Evolutionary conservation across 495 filamentous ascomycete genomes (phyloP), one percentile per base, ranked within the genome.

Genomic region (Daldinia decipiens): DNA sequence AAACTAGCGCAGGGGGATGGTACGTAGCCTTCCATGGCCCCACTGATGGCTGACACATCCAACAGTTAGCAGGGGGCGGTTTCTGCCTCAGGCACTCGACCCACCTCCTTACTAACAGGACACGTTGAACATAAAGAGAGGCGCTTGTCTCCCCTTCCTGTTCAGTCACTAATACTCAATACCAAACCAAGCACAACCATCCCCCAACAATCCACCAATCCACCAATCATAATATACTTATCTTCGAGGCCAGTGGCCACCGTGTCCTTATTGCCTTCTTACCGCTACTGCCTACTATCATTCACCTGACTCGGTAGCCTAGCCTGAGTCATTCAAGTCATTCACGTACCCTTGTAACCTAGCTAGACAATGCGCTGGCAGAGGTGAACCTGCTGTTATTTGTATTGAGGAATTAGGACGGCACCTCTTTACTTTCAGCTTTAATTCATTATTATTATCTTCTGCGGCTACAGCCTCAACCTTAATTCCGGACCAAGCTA

Each of bases 381-480:
- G 34, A 51, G 57, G 67, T 75, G 59, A 75, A 59, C 11, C 9
- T 57, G 68, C 64, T 70, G 65, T 60, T 81, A 80, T 74, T 79
- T 64, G 79, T 81, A 80, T 76, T 68, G 79, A 79, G 77, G 78
- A 78, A 72, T 71, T 77, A 74, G 77, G 79, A 81, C 79, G 79
- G 76, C 80, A 74, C 79, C 81, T 83, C 76, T 67, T 59, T 79
- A 78, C 76, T 62, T 67, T 60, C 59, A 71, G 65, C 67, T 74
- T 36, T 32, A 47, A 62, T 70, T 24, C 5, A 29, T 17, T 13
- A 36, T 36, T 55, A 32, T 19, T 56, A 3, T 59, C 51, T 70
- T 68, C 65, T 72, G 58, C 66, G 34, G 32, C 31, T 58, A 34
- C 50, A 15, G 51, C 39, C 15, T 34, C 19, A 12, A 55, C 17